A percentile compares a stretch with the other conserved stretches of the same genome.
Evolutionary conservation across 1,284 basidiomycete genomes (phyloP).

Genomic region (Phellinidium pouzarii): DNA sequence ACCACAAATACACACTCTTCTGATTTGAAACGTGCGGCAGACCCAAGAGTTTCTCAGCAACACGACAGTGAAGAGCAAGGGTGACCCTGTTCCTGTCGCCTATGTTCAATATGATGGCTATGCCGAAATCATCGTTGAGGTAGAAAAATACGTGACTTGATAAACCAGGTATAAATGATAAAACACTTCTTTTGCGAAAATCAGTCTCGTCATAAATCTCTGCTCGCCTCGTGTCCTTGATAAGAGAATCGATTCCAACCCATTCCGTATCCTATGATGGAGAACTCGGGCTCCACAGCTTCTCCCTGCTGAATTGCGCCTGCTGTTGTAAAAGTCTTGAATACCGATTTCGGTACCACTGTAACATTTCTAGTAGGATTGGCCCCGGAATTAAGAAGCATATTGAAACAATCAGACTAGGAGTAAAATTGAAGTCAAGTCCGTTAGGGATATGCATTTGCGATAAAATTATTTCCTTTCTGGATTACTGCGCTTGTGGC

Average conservation of each 20-base stretch:
- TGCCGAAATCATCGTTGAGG: conserved; percentile 27
- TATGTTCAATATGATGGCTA: conserved; percentile 28
- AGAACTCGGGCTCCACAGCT: conserved; percentile 12
- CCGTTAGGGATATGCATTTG: not conserved
- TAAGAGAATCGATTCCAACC: conserved; percentile 25
- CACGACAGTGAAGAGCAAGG: not conserved
- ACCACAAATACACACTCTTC: not conserved
- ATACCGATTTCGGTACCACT: conserved; percentile 32
- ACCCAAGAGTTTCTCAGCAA: conserved; percentile 3
- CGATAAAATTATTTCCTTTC: no score
- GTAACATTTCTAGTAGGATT: conserved; percentile 36
- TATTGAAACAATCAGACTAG: conserved; percentile 38
- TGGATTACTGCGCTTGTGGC: conserved; percentile 30
- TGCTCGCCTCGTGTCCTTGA: conserved; percentile 24
- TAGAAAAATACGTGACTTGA: conserved; percentile 25
- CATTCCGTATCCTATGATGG: conserved; percentile 27
- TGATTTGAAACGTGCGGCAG: not conserved
- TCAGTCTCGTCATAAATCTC: not conserved
- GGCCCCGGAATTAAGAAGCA: conserved; percentile 37
- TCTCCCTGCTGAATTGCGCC: conserved; percentile 20
- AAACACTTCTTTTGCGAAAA: not conserved
- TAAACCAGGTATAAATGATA: conserved; percentile 24
- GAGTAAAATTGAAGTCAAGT: not conserved
- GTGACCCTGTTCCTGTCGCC: conserved; percentile 18
- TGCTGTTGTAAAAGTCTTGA: conserved; percentile 34